Base-by-base conservation (phyloP, 225 moss, liverwort and hornwort species). In the Antitrichia curtipendula region DNA sequence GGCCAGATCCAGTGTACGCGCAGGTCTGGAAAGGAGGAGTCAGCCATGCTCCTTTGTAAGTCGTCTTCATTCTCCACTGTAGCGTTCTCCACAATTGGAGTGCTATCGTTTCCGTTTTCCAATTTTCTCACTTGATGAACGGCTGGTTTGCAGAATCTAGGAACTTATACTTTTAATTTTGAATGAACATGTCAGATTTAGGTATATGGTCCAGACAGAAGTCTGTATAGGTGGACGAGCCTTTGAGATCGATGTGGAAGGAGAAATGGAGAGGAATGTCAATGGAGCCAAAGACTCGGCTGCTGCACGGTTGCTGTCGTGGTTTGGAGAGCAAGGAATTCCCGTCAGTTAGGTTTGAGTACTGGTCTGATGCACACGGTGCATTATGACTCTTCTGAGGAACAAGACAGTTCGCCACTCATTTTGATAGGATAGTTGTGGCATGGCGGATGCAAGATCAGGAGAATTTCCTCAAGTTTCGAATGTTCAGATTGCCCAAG, bases 231-330 rank as follows among this genome's bases (percentile, higher is more conserved):
- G 82, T 83, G 84, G 88, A 28, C 82, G 65, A 77, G 83, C 87
- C 75, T 94, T 90, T 58, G 94, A 95, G 70, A 73, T 98, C 62
- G 96, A 95, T 63, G 97, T 91, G 85, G 93, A 93, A 82, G 98
- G 96, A 81, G 90, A 95, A 88, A 73, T 81, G 54, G 94, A 91
- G 90, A 91, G 57, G 27, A 92, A 86, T 69, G 91, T 77, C 27
- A 95, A 95, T 82, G 93, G 94, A 75, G 98, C 98, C 47, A 95
- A 95, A 93, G 98, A 98, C 89, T 95, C 96, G 21, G 98, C 98
- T 84, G 98, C 98, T 66, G 88, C 90, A 16, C 90, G 73, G 84
- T 94, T 95, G n/a, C 85, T 96, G 78, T 61, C 62, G 22, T 97
- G 96, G 96, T 84, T 95, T 62, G 82, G 58, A 76, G 91, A 95